These are phyloP conservation scores for Annulohypoxylon truncatum DNA, from an alignment of 2,329 filamentous ascomycete species.

Conservation along the genomic window DNA sequence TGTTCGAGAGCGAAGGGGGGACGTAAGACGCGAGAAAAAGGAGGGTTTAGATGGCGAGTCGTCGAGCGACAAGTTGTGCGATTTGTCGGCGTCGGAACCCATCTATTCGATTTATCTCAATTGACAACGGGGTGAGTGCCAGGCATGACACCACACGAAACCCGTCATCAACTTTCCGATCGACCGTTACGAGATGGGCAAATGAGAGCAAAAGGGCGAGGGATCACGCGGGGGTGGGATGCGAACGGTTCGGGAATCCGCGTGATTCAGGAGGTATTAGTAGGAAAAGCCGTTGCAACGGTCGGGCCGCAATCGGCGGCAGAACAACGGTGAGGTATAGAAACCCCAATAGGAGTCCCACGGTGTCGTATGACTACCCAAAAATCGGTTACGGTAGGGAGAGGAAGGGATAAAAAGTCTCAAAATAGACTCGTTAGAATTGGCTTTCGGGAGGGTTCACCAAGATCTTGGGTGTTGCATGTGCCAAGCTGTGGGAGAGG, in stretches of 20 bases:
- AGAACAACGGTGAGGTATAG: slow-evolving; percentile 14
- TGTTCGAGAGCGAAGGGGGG: slow-evolving; percentile 63
- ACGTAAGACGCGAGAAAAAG: slow-evolving; percentile 65
- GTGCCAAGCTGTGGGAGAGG: slow-evolving; percentile 48
- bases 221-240: slow-evolving; percentile 16
- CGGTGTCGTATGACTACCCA: slow-evolving; percentile 2
- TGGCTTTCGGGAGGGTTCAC: slow-evolving; percentile 40
- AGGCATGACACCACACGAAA: slow-evolving; percentile 49
- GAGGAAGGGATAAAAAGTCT: not conserved
- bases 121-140: slow-evolving; percentile 46
- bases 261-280: slow-evolving; percentile 19
- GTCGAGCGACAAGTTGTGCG: slow-evolving; percentile 53
- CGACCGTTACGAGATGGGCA: slow-evolving; percentile 8
- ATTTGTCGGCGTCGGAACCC: slow-evolving; percentile 57
- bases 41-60: slow-evolving; percentile 56
- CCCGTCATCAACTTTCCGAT: slow-evolving; percentile 33
- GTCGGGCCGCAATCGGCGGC: slow-evolving; percentile 18
- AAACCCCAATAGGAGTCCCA: slow-evolving; percentile 31
- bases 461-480: slow-evolving; percentile 46
- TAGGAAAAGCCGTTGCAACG: slow-evolving; percentile 9
- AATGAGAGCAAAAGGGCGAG: not conserved
- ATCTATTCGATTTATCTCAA: slow-evolving; percentile 56
- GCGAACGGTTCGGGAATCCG: slow-evolving; percentile 6
- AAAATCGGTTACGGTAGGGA: slow-evolving; percentile 14
- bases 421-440: slow-evolving; percentile 25